phyloP scores from a whole-genome alignment of 345 rosid genomes.

The Hibiscus tridactylites region DNA sequence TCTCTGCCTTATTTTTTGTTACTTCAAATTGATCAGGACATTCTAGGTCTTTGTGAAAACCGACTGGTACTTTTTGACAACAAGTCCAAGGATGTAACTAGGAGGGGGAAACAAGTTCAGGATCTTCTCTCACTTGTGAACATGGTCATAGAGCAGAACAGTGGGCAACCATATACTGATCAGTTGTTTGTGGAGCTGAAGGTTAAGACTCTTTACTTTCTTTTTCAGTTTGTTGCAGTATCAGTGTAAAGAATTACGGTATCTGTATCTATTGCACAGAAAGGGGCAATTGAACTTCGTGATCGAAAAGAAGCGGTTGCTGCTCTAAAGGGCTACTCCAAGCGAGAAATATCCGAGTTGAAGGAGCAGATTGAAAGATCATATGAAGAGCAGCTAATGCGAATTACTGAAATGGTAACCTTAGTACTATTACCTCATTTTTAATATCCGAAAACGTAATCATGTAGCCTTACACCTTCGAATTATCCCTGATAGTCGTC shows the following conservation, averaged over 20 bases:
- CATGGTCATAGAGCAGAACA: conserved; percentile 39
- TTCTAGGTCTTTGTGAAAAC: conserved; percentile 52
- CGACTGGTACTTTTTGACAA: conserved; percentile 66
- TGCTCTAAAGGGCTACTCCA: conserved; percentile 48
- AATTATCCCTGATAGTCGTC: neutral
- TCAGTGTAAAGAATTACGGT: neutral
- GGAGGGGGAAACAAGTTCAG: conserved; percentile 48
- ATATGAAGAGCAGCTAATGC: conserved; percentile 55
- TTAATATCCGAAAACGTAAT: neutral
- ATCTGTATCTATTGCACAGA: conserved; percentile 29
- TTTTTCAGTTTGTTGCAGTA: neutral
- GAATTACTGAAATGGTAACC: conserved; percentile 60
- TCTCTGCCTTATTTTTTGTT: neutral
- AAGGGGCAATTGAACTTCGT: conserved; percentile 55
- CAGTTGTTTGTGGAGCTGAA: conserved; percentile 59
- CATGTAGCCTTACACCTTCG: neutral
- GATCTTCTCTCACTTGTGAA: conserved; percentile 61
- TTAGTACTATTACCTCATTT: neutral
- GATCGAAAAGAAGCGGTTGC: conserved; percentile 56
- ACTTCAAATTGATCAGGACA: conserved; percentile 35
- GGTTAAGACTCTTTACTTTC: conserved; percentile 23
- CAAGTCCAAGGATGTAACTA: conserved; percentile 54
- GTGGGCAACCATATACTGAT: conserved; percentile 70
- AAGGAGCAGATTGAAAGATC: conserved; percentile 52
- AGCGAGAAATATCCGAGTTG: conserved; percentile 43